Evolutionary conservation across 2,329 filamentous ascomycete species (phyloP), one percentile per base, ranked within the genome.

Genomic region (Cladophialophora chaetospira): DNA sequence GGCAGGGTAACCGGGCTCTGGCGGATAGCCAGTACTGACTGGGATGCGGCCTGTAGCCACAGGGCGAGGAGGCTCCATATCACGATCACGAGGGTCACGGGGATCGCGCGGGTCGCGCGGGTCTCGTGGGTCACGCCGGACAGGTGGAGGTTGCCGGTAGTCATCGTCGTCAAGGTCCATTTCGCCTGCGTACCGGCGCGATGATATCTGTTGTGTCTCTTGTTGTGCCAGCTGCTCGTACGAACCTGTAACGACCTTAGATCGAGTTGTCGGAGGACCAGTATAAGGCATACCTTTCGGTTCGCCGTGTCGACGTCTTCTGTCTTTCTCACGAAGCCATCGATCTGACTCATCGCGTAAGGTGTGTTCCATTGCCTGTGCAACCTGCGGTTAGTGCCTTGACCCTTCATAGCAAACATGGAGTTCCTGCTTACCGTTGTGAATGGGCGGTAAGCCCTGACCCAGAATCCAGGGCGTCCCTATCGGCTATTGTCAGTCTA

Each of bases 381-480:
- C 50, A 49, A n/a, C 6, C 47, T 19, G 23, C 8, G 25, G 46
- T 60, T 46, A 60, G 54, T 38, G 45, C 38, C 23, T 25, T 25
- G 10, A 15, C 21, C 11, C 23, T n/a, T 26, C 25, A 47, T n/a
- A 6, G 10, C 8, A 26, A 5, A 6, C 26, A 23, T 15, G 26
- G 48, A 43, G 26, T 54, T 28, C n/a, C 17, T 69, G 3, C 86
- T 77, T 81, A 91, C 88, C 68, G 86, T 86, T 66, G 88, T 91
- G 69, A 91, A 75, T 70, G 90, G 89, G 62, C 88, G 83, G 73
- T 91, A 91, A 61, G 87, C 88, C 46, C 85, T 89, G 71, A 91
- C 89, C 73, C 84, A 89, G 75, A 88, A 91, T 65, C 88, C 88
- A 68, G 84, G 81, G 61, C 85, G 84, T 63, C 82, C 77, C 74